Conservation (phyloP, 805 yeast genomes). For the Ogataea glucozyma region DNA sequence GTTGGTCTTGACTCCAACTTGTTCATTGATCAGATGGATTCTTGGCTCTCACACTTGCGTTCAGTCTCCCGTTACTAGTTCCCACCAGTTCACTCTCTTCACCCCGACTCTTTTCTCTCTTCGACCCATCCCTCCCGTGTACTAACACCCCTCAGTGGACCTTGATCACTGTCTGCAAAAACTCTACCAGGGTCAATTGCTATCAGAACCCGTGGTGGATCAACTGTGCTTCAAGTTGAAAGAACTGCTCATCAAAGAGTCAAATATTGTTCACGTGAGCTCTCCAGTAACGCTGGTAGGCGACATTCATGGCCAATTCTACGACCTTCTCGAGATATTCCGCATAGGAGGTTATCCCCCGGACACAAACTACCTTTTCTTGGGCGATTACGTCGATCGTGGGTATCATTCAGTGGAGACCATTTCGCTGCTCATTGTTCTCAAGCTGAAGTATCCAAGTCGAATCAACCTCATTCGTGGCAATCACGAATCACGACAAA, state of each 20-base stretch:
- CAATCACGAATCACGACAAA: conserved; percentile 94
- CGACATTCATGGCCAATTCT: conserved; percentile 96
- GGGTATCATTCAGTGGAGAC: conserved; percentile 95
- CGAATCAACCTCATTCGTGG: conserved; percentile 86
- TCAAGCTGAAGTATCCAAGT: conserved; percentile 85
- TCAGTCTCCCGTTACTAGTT: too few relatives aligned
- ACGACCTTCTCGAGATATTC: conserved; percentile 89
- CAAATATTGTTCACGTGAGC: conserved; percentile 80
- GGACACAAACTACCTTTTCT: conserved; percentile 85
- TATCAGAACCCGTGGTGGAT: conserved; percentile 69
- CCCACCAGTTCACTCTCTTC: not conserved
- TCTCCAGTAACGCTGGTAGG: conserved; percentile 96
- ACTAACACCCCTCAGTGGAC: conserved; percentile 39
- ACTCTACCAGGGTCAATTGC: conserved; percentile 60
- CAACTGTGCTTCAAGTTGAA: conserved; percentile 80
- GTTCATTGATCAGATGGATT: too few relatives aligned
- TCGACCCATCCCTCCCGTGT: not conserved
- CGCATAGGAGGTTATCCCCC: conserved; percentile 93
- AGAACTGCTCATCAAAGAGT: conserved; percentile 73
- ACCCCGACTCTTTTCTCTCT: not conserved
- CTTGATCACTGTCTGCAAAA: conserved; percentile 72
- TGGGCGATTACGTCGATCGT: conserved; percentile 96
- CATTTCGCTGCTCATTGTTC: conserved; percentile 74
- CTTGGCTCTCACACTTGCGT: too few relatives aligned
- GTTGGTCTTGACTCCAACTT: too few relatives aligned